Evolutionary conservation across 106 monocot genomes (phyloP), one percentile per base, ranked within the genome.

Genomic region (Allium fistulosum): DNA sequence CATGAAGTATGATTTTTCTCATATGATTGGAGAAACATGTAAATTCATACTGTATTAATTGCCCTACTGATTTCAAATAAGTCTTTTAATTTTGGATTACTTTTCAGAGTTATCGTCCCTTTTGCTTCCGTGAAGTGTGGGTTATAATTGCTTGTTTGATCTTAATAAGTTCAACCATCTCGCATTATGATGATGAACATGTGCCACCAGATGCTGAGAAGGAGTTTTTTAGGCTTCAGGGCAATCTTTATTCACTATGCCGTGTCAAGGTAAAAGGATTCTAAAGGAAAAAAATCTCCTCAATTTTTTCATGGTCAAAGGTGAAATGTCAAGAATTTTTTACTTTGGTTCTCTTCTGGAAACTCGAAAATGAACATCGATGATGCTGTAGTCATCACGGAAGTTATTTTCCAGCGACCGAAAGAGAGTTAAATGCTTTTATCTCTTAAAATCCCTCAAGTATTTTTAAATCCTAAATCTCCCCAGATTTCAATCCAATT

Each of bases 41-140:
- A 60, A 58, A 14, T 37, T 75, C 10, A 45, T 13, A 47, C 9
- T 13, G n/a, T 51, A 22, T 17, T 26, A 52, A 66, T 51, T 49
- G 7, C 12, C 4, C 63, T 27, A 53, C 6, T 55, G 52, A 15
- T 51, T 51, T 4, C 48, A 53, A 37, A 10, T 18, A 18, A 45
- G 45, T 37, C 17, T 73, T 17, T 3, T 61, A 28, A 12, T 76
- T 55, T 59, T 56, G 57, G 10, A 8, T 52, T 67, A 51, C 69
- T 74, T 60, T 75, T 9, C 76, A 99, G 97, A 93, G 82, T 65
- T 58, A 18, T 4, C 79, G 92, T 14, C 92, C 97, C 48, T 99
- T 99, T 83, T 92, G 92, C 63, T 85, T 99, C 59, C 78, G 90
- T 45, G 97, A 99, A 90, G 92, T 92, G 17, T 99, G 97, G 97